phyloP scores from a whole-genome alignment of 2,329 filamentous ascomycete genomes.

The Elsinoe perseae region DNA sequence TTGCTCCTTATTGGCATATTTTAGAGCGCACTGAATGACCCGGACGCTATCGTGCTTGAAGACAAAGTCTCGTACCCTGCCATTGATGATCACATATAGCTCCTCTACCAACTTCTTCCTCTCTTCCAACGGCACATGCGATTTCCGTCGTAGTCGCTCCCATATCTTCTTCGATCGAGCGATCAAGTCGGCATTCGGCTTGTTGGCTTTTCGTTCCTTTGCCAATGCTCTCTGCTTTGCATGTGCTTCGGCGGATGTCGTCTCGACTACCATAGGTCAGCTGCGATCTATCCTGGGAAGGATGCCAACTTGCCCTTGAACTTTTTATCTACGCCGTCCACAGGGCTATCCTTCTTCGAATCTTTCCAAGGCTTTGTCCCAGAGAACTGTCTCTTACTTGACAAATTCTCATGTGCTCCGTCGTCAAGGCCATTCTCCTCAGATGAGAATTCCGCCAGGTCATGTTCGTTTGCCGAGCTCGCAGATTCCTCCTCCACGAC shows the following conservation, averaged over 20 bases:
- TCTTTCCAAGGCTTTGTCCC: constrained; percentile 8
- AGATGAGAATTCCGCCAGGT: not conserved
- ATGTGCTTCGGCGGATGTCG: constrained; percentile 76
- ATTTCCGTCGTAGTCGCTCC: constrained; percentile 88
- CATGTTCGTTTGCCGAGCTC: constrained; percentile 16
- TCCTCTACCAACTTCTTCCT: constrained; percentile 79
- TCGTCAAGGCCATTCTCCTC: not conserved
- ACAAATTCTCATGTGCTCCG: not conserved
- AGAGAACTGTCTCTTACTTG: not conserved
- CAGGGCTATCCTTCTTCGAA: not conserved
- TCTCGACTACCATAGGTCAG: constrained; percentile 27
- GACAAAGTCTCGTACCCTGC: constrained; percentile 87
- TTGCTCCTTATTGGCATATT: constrained; percentile 82
- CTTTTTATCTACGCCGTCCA: constrained; percentile 16
- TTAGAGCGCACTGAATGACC: constrained; percentile 92
- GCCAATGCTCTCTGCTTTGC: constrained; percentile 84
- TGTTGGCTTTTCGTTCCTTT: constrained; percentile 82
- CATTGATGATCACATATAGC: constrained; percentile 84
- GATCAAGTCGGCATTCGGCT: constrained; percentile 86
- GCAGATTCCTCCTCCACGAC: not conserved
- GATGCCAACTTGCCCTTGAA: constrained; percentile 16
- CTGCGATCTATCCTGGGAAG: not conserved
- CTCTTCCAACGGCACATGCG: constrained; percentile 84
- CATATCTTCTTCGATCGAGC: constrained; percentile 90
- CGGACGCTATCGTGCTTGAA: constrained; percentile 98